phyloP scores from a whole-genome alignment of 192 early-diverging fungal species.

The Coemansia pectinata region DNA sequence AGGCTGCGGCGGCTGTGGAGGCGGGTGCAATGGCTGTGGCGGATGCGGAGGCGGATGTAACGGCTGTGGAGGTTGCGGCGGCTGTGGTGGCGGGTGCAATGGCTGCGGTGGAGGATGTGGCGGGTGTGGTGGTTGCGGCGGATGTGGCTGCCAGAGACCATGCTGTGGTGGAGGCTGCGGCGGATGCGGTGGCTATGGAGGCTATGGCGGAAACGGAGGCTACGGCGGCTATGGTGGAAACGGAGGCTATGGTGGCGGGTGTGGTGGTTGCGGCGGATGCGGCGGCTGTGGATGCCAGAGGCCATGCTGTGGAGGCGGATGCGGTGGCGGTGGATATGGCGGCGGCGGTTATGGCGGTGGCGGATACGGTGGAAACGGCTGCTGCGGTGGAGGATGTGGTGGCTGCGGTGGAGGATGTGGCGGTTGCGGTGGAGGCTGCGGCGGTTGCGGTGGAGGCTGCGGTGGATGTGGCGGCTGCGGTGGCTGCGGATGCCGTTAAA shows the following conservation, averaged over 20 bases:
- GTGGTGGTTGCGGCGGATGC: not conserved
- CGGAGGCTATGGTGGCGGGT: not conserved
- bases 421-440: constrained; percentile 9
- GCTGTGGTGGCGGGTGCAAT: no score
- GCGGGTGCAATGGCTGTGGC: not conserved
- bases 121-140: constrained; percentile 16
- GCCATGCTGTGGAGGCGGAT: constrained; percentile 14
- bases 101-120: not conserved
- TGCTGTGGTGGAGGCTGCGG: constrained; percentile 23
- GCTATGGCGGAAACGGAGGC: constrained; percentile 16
- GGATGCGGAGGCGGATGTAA: constrained; percentile 15
- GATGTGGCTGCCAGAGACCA: constrained; percentile 6
- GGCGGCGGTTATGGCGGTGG: not conserved
- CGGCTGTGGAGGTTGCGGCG: constrained; percentile 16
- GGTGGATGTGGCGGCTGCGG: constrained; percentile 21
- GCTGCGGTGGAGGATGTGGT: constrained; percentile 27
- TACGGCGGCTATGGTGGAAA: constrained; percentile 10
- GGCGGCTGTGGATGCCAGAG: constrained; percentile 15
- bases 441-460: constrained; percentile 22
- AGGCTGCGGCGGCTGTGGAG: constrained; percentile 21
- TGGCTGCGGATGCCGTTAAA: constrained; percentile 22
- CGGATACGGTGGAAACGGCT: constrained; percentile 16
- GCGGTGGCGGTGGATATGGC: constrained; percentile 11
- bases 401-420: constrained; percentile 24
- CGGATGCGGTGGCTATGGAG: constrained; percentile 20